phyloP scores from a whole-genome alignment of 1,284 basidiomycete genomes.

The Gomphus bonarii region DNA sequence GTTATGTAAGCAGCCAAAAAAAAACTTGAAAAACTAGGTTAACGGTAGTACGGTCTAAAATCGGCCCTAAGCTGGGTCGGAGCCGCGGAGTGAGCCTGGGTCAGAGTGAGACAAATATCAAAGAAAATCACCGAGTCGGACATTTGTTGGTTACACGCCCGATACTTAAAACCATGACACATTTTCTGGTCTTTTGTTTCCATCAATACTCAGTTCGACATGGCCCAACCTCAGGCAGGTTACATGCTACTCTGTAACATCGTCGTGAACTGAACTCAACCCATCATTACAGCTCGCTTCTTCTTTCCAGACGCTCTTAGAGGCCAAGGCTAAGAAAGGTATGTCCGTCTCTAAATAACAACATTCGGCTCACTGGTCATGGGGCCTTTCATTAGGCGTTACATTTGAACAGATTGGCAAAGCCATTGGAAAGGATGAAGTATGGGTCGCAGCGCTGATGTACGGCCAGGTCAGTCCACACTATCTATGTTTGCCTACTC shows the following conservation, averaged over 20 bases:
- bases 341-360: constrained; percentile 4
- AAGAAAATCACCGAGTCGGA: not conserved
- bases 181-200: not conserved
- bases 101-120: no score
- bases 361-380: constrained; percentile 1
- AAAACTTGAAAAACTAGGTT: no score
- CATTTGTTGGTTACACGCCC: not conserved
- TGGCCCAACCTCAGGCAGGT: constrained; percentile 1
- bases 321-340: constrained; percentile 65
- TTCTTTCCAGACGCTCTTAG: constrained; percentile 32
- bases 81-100: no score
- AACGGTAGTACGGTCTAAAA: no score
- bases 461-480: constrained; percentile 59
- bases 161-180: not conserved
- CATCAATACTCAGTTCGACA: not conserved
- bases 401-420: constrained; percentile 68
- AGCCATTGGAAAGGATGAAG: constrained; percentile 66
- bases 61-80: no score
- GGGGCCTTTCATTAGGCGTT: constrained; percentile 32
- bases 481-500: not conserved
- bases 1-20: no score
- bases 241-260: not conserved
- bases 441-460: constrained; percentile 84
- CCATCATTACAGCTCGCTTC: not conserved
- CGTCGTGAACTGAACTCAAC: not conserved